Base-by-base conservation (phyloP, 2,329 filamentous ascomycete species). In the Penicillium aurantiogriseum region DNA sequence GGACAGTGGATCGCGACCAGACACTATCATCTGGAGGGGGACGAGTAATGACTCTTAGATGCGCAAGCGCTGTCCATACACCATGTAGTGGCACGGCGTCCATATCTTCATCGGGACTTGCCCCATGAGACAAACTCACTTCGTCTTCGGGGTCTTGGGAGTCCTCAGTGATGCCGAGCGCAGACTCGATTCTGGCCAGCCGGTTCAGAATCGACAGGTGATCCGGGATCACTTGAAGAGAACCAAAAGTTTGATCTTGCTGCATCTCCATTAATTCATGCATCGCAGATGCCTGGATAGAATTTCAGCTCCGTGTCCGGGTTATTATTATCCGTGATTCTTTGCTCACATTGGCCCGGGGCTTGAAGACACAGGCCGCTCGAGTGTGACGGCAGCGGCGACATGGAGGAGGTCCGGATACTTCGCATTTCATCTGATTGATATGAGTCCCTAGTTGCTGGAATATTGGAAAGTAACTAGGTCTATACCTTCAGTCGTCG, bases 401-500 rank as follows among this genome's bases (percentile, higher is more conserved):
- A 57, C 69, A 71, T 25, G 68, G 68, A 44, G 69, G 67, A 48
- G 57, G 36, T 6, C 66, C 66, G 31, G 67, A 64, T 15, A 70
- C 65, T 48, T 69, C 68, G 53, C 69, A 70, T 69, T 68, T 67
- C 69, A 71, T 71, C 69, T 42, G 9, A 31, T 17, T 38, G 11
- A 33, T 23, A 11, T 19, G 13, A 51, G 36, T 33, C 8, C 9
- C 8, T 19, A 33, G 15, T 8, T n/a, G 9, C 19, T 33, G 13
- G 38, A 4, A 42, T n/a, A 17, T 47, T 27, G 27, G 15, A 36
- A 42, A 52, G 17, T n/a, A 39, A 31, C n/a, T 25, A 17, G 38
- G 11, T 40, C 8, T 51, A 57, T 63, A 62, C 67, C 69, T 71
- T 71, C 27, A 71, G 56, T 60, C 68, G 64, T 49, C 67, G 66